Percentiles rank a stretch among this genome's conserved stretches.
Evolutionary conservation across 805 yeast species (phyloP).

Genomic region (Danielozyma ontarioensis): DNA sequence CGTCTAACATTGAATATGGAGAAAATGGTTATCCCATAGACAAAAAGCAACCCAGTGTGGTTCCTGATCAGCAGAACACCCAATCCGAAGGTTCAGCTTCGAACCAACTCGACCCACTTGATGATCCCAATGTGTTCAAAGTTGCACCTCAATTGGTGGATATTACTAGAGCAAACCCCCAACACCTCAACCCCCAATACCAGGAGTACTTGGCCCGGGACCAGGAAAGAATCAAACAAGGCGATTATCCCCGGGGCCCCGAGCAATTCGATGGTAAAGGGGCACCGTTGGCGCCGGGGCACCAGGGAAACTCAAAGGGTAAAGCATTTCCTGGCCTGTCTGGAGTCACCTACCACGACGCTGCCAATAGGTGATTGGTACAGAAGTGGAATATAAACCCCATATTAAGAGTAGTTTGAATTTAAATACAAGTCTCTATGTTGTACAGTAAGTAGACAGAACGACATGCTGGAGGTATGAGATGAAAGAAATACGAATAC

Average conservation of each 20-base stretch:
- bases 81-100: too few species aligned
- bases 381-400: too few species aligned
- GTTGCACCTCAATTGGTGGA: constrained; percentile 31
- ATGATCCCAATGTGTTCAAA: constrained; percentile 19
- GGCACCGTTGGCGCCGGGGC: constrained; percentile 25
- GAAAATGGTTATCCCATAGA: too few species aligned
- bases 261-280: constrained; percentile 22
- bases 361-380: constrained; percentile 22
- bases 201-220: constrained; percentile 28
- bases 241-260: constrained; percentile 25
- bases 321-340: constrained; percentile 33
- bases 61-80: too few species aligned
- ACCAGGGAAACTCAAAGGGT: constrained; percentile 18
- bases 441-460: too few species aligned
- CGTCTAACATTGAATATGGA: too few species aligned
- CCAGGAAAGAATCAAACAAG: constrained; percentile 24
- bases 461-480: too few species aligned
- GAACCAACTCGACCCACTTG: neutral
- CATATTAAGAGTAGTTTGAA: too few species aligned
- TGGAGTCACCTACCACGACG: constrained; percentile 31
- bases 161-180: constrained; percentile 32
- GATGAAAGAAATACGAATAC: too few species aligned
- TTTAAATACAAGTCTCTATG: too few species aligned
- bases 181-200: constrained; percentile 33
- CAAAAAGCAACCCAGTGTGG: too few species aligned